phyloP scores from a whole-genome alignment of 768 basidiomycete species.

The Dentipellis sp. region DNA sequence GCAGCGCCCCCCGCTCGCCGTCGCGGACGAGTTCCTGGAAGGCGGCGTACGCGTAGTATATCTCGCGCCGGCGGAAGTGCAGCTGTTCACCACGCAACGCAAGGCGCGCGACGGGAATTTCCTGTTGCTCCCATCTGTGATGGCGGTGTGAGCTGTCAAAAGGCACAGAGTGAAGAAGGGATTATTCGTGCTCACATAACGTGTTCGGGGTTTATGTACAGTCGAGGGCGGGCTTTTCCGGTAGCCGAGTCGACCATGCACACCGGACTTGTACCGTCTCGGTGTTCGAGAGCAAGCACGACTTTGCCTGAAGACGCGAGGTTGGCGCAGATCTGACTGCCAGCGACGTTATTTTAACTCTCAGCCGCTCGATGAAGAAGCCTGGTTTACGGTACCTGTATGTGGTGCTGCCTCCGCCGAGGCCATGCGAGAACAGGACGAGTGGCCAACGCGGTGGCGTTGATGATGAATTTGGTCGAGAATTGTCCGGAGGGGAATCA shows the following conservation, averaged over 20 bases:
- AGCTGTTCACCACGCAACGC: conserved; percentile 65
- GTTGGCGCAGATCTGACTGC: conserved; percentile 59
- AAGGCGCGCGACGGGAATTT: conserved; percentile 11
- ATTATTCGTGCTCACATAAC: conserved; percentile 33
- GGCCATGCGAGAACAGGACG: conserved; percentile 79
- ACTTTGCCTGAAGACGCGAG: conserved; percentile 74
- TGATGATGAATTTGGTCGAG: too few species aligned
- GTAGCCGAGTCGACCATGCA: conserved; percentile 28
- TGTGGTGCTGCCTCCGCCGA: conserved; percentile 62
- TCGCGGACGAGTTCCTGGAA: conserved; percentile 43
- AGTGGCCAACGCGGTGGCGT: conserved; percentile 50
- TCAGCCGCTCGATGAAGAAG: neutral
- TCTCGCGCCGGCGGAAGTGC: conserved; percentile 56
- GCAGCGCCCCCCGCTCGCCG: conserved; percentile 12
- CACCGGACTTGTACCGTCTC: conserved; percentile 68
- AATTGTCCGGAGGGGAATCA: neutral
- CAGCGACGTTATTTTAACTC: neutral
- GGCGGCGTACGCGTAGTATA: conserved; percentile 52
- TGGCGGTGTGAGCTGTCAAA: neutral
- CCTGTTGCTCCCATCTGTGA: conserved; percentile 16
- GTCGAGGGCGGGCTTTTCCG: conserved; percentile 23
- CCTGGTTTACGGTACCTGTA: conserved; percentile 40
- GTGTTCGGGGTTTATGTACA: conserved; percentile 50
- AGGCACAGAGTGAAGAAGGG: neutral
- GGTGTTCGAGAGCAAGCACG: conserved; percentile 76